Evolutionary conservation across 2,329 filamentous ascomycete species (phyloP).

Genomic region (Colletotrichum euphorbiae): DNA sequence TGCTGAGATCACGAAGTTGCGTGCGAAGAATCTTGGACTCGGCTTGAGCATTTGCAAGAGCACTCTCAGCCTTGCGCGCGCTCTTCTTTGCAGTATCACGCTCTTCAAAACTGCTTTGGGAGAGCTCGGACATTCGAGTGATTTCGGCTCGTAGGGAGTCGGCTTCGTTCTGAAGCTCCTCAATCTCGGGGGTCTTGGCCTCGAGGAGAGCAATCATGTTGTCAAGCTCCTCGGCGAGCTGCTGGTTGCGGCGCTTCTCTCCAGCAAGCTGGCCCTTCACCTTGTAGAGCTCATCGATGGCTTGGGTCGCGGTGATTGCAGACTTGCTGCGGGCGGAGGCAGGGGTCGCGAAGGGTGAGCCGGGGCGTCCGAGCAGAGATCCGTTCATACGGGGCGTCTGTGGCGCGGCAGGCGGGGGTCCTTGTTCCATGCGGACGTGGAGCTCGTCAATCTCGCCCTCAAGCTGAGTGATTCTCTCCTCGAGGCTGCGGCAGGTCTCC

Average conservation of each 20-base stretch:
- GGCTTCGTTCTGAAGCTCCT: conserved; percentile 85
- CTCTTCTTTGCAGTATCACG: conserved; percentile 83
- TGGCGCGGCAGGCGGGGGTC: conserved; percentile 59
- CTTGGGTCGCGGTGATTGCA: conserved; percentile 69
- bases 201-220: conserved; percentile 89
- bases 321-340: conserved; percentile 67
- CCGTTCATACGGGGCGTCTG: conserved; percentile 73
- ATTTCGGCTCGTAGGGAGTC: conserved; percentile 84
- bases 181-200: conserved; percentile 86
- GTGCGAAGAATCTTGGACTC: conserved; percentile 85
- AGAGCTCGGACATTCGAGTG: conserved; percentile 84
- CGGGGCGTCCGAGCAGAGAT: conserved; percentile 62
- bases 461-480: conserved; percentile 62
- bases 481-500: conserved; percentile 58
- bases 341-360: conserved; percentile 72
- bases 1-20: conserved; percentile 88
- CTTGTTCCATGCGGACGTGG: conserved; percentile 60
- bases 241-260: conserved; percentile 79
- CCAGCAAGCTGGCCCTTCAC: conserved; percentile 78
- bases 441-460: conserved; percentile 66
- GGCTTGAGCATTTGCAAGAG: conserved; percentile 70
- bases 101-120: conserved; percentile 84
- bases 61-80: conserved; percentile 81
- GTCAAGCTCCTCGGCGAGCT: conserved; percentile 82
- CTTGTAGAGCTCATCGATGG: conserved; percentile 73